phyloP scores from a whole-genome alignment of 768 basidiomycete species.

The Tylopilus felleus region DNA sequence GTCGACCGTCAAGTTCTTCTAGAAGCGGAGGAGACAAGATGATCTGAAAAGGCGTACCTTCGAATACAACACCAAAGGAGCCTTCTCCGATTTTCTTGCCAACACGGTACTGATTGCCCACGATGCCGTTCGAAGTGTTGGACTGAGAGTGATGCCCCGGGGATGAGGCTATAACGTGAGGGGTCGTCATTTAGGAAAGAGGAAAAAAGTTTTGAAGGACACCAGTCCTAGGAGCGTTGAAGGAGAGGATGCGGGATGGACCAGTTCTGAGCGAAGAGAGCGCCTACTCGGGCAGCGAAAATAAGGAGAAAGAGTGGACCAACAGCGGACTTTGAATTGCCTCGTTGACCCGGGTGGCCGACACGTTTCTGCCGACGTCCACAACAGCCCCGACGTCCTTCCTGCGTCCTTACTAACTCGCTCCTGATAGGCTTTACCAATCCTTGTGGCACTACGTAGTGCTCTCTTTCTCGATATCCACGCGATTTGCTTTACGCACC shows the following conservation, averaged over 20 bases:
- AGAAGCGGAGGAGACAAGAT: not conserved
- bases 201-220: constrained; percentile 10
- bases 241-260: constrained; percentile 23
- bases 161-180: constrained; percentile 81
- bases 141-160: constrained; percentile 65
- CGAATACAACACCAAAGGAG: constrained; percentile 96
- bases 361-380: constrained; percentile 25
- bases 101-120: constrained; percentile 80
- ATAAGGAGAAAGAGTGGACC: constrained; percentile 24
- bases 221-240: constrained; percentile 29
- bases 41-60: constrained; percentile 55
- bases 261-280: constrained; percentile 23
- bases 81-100: constrained; percentile 99
- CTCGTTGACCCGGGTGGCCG: constrained; percentile 18
- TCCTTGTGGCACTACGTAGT: no score
- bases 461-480: no score
- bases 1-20: constrained; percentile 2
- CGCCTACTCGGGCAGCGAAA: constrained; percentile 24
- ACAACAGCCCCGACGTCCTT: not conserved
- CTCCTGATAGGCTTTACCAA: no score
- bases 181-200: constrained; percentile 58
- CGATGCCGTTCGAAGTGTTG: constrained; percentile 64
- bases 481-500: not conserved
- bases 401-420: not conserved
- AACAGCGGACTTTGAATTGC: constrained; percentile 34